phyloP scores from a whole-genome alignment of 2,329 filamentous ascomycete species.

The Furcasterigmium sp. region DNA sequence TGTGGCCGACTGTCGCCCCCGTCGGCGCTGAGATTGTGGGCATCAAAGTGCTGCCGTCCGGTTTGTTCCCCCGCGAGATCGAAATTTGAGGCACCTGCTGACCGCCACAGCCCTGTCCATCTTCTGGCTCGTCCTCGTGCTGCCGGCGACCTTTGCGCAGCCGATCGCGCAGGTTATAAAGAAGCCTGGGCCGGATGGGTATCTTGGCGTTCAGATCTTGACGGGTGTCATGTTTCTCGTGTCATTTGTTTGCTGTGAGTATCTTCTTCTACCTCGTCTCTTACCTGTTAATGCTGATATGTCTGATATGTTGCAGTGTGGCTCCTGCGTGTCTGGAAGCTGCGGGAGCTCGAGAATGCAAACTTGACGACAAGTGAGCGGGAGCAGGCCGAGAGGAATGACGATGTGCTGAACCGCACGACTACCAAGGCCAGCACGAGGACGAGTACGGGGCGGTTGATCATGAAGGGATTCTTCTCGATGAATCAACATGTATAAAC shows the following conservation, averaged over 20 bases:
- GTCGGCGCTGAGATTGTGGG: conserved; percentile 72
- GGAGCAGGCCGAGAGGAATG: conserved; percentile 1
- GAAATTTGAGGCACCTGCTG: neutral
- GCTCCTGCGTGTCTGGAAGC: conserved; percentile 12
- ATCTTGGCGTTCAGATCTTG: conserved; percentile 52
- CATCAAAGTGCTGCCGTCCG: conserved; percentile 61
- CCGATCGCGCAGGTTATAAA: conserved; percentile 57
- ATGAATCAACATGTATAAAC: neutral
- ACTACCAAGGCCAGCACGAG: conserved; percentile 1
- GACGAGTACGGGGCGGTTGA: neutral
- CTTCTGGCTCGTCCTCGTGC: conserved; percentile 64
- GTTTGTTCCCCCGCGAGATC: conserved; percentile 17
- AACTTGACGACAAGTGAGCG: conserved; percentile 2
- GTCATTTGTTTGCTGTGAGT: conserved; percentile 40
- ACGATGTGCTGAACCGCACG: conserved; percentile 2
- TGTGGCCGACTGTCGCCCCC: conserved; percentile 65
- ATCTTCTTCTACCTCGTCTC: neutral
- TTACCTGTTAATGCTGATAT: neutral
- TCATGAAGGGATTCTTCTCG: neutral
- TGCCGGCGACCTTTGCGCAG: conserved; percentile 66
- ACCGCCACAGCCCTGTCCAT: conserved; percentile 49
- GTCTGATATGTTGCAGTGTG: conserved; percentile 5
- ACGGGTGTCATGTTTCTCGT: conserved; percentile 56
- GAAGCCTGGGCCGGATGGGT: conserved; percentile 33
- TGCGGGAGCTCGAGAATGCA: conserved; percentile 7